A percentile compares a stretch with the other conserved stretches of the same genome.
Evolutionary conservation across 148 eudicot species (phyloP).

Genomic region (Beta vulgaris): DNA sequence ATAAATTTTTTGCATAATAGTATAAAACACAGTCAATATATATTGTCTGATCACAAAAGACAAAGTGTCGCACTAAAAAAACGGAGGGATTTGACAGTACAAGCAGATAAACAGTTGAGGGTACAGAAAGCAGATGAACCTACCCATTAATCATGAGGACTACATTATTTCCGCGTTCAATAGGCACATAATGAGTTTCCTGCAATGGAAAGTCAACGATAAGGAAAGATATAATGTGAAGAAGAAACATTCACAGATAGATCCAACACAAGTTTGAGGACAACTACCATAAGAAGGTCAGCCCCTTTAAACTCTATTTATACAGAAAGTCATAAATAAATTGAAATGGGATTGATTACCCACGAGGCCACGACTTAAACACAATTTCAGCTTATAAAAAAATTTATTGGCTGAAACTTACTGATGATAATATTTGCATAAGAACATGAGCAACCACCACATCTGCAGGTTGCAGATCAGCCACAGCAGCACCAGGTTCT

Average conservation of each 20-base stretch:
- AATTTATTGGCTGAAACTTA: slow-evolving; percentile 32
- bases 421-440: slow-evolving; percentile 71
- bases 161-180: slow-evolving; percentile 81
- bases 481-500: slow-evolving; percentile 96
- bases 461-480: slow-evolving; percentile 86
- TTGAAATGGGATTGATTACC: too few relatives aligned
- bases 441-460: slow-evolving; percentile 85
- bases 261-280: background rate
- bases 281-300: background rate
- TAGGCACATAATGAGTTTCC: slow-evolving; percentile 88
- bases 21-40: too few relatives aligned
- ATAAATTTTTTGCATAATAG: too few relatives aligned
- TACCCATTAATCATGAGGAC: slow-evolving; percentile 95
- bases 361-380: background rate
- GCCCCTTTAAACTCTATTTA: background rate
- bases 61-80: too few relatives aligned
- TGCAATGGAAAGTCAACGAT: slow-evolving; percentile 28
- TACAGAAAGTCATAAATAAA: background rate
- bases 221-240: background rate
- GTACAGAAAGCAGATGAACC: slow-evolving; percentile 25
- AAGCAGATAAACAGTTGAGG: background rate
- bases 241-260: background rate
- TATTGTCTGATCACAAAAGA: too few relatives aligned
- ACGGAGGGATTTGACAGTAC: too few relatives aligned
- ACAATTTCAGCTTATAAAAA: background rate